Base-by-base conservation (phyloP, 441 rosid genomes). In the Erodium trifolium region DNA sequence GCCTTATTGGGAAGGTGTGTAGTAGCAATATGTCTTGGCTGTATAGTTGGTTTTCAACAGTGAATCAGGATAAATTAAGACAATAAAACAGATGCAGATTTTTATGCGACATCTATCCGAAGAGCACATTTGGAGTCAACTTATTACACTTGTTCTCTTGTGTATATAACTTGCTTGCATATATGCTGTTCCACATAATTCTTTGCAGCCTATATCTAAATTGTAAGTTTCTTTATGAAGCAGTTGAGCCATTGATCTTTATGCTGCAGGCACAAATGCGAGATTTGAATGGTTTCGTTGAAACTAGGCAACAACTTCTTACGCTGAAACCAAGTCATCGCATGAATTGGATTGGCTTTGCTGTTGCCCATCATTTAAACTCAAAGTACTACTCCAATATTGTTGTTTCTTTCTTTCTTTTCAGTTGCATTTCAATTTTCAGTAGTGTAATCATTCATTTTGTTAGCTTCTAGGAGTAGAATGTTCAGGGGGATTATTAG, bases 311-410 rank as follows among this genome's bases (percentile, higher is more conserved):
- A 65, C 93, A 88, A 80, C 98, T 95, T 71, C 82, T 95, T 77
- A 87, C 92, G 71, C 75, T 95, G 79, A 95, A 95, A 78, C 97
- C 99, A 75, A 95, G 91, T 84, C 99, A 91, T 70, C 97, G 98
- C 70, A 89, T 92, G 98, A 95, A 95, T 76, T 95, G 99, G 99
- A 95, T 95, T 78, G 99, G 99, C 66, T 95, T 95, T 88, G 92
- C 97, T 19, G 99, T 95, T 79, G 85, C 99, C 76, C 96, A 95
- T 69, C 99, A 95, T 85, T 81, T 95, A 76, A 87, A 92, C 77
- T 77, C 86, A 41, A 87, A 95, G 99, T 95, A 87, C 68, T 82
- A 14, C 76, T 73, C 80, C 69, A 53, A 71, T 62, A 27, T 12
- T 67, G 72, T 72, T 78, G 34, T 31, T 31, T 31, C 4, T 2